These are phyloP conservation scores for Blastobotrys capitulatus DNA, from an alignment of 1,139 yeast species.

Conservation along the genomic window DNA sequence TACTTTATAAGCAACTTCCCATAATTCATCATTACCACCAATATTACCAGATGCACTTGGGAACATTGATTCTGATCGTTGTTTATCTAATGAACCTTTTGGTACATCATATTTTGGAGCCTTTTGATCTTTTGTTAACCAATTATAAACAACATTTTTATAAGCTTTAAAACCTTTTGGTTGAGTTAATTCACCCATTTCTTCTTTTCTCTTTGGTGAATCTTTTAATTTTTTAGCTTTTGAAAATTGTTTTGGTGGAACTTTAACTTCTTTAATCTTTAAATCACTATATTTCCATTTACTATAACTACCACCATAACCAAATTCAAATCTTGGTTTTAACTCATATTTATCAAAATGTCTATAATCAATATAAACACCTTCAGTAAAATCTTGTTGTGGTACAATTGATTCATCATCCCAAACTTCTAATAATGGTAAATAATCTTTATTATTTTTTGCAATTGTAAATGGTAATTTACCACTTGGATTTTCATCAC, in stretches of 20 bases:
- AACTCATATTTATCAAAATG: conserved; percentile 53
- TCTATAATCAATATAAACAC: conserved; percentile 41
- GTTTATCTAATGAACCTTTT: conserved; percentile 42
- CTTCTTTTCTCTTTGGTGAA: conserved; percentile 38
- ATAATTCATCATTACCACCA: conserved; percentile 46
- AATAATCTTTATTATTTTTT: conserved; percentile 50
- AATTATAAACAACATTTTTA: conserved; percentile 28
- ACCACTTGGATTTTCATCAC: conserved; percentile 58
- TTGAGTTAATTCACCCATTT: conserved; percentile 47
- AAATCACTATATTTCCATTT: conserved; percentile 1
- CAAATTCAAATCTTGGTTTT: conserved; percentile 56
- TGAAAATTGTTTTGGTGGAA: conserved; percentile 47
- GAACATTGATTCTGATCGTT: conserved; percentile 30
- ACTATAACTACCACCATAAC: conserved; percentile 56
- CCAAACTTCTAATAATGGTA: conserved; percentile 46
- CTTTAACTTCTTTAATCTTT: conserved; percentile 33
- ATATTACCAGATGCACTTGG: conserved; percentile 52
- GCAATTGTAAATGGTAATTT: conserved; percentile 61
- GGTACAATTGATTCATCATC: conserved; percentile 44
- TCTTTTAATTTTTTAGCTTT: conserved; percentile 26
- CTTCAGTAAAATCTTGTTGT: conserved; percentile 41
- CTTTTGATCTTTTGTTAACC: conserved; percentile 19
- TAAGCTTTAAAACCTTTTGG: conserved; percentile 32
- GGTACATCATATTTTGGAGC: conserved; percentile 47
- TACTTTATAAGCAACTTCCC: conserved; percentile 45